Base-by-base conservation (phyloP, 177 flowering plant genomes). In the Telopea speciosissima region DNA sequence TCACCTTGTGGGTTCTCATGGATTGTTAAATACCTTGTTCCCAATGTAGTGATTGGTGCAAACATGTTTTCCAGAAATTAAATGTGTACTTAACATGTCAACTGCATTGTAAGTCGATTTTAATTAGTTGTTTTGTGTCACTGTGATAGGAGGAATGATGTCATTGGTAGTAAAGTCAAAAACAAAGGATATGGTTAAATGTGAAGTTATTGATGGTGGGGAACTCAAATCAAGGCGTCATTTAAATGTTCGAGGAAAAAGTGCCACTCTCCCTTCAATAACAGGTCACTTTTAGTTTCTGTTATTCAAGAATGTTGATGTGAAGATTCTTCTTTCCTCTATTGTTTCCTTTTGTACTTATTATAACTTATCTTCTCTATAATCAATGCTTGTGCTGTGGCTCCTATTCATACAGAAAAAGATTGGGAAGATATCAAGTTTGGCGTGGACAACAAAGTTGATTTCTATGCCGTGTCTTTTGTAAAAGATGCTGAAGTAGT, bases 341-440 rank as follows among this genome's bases (percentile, higher is more conserved):
- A 3, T 62, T 36, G 9, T 66, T 28, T 75, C n/a, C 24, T 65
- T 59, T 65, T 36, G 8, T 72, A 9, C 31, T 24, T 28, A 23
- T 36, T 36, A 36, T 6, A 36, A 2, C 2, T 2, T 36, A 8
- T 36, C 40, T 5, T 5, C 40, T 36, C 8, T 36, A 5, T 36
- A 36, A 36, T 36, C 40, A 36, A 36, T 36, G 40, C 40, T n/a
- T 45, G 19, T 54, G 26, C 22, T 68, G 14, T 64, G 16, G 44
- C 24, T 69, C 31, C 31, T 61, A 58, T 73, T 63, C 75, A 62
- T 63, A 69, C 88, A 95, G 99, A 95, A 66, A 95, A 92, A 74
- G 99, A 95, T 73, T 95, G 99, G 99, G 99, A 95, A 76, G 99
- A 95, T 79, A 95, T 95, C 75, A 95, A 95, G 79, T 95, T 95